Conservation (phyloP, 2,329 filamentous ascomycete genomes). For the Botrytis deweyae region DNA sequence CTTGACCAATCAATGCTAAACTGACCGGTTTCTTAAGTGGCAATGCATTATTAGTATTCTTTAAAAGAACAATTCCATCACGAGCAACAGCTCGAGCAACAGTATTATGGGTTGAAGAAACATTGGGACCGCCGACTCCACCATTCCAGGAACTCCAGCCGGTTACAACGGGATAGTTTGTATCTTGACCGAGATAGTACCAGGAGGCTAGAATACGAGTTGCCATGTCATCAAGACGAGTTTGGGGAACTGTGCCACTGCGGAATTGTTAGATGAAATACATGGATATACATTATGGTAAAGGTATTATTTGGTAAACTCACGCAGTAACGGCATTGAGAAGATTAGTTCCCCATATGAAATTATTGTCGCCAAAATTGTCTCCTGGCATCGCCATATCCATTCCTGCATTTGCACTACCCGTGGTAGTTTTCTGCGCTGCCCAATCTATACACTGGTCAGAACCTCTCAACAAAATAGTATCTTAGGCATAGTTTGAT, state of each 20-base stretch:
- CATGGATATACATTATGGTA: neutral
- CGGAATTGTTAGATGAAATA: constrained; percentile 23
- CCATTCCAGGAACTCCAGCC: constrained; percentile 45
- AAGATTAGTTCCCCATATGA: constrained; percentile 57
- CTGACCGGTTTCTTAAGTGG: constrained; percentile 55
- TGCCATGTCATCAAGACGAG: constrained; percentile 66
- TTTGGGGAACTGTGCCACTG: constrained; percentile 56
- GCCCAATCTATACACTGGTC: constrained; percentile 60
- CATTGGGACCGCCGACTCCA: constrained; percentile 43
- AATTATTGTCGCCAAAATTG: constrained; percentile 50
- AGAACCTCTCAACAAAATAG: constrained; percentile 25
- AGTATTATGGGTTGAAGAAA: constrained; percentile 59
- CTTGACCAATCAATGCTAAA: constrained; percentile 62
- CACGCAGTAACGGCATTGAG: constrained; percentile 48
- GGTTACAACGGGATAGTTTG: constrained; percentile 51
- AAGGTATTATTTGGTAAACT: constrained; percentile 22
- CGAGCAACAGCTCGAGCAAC: constrained; percentile 57
- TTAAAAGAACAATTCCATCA: constrained; percentile 64
- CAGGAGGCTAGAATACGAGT: constrained; percentile 62
- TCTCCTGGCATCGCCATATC: constrained; percentile 80
- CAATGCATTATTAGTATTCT: constrained; percentile 58
- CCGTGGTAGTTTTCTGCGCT: constrained; percentile 71
- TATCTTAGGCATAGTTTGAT: constrained; percentile 35
- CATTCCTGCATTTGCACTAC: constrained; percentile 64
- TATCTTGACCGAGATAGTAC: constrained; percentile 56